phyloP scores from a whole-genome alignment of 495 filamentous ascomycete genomes.

The Elaphomyces granulatus region DNA sequence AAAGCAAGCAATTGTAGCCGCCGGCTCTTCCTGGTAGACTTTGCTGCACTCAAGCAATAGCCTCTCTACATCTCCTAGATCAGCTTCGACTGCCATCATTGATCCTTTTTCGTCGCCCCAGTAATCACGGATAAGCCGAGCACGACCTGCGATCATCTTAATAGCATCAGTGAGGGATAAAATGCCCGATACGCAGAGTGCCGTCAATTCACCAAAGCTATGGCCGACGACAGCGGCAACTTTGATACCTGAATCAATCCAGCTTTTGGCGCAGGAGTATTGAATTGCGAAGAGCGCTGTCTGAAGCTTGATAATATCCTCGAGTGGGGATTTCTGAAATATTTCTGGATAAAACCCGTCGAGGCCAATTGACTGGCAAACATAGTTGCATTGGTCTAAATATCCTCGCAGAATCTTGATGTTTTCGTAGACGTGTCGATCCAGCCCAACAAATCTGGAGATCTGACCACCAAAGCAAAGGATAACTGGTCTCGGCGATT shows the following conservation, averaged over 20 bases:
- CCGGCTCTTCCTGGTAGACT: neutral
- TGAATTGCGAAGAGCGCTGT: constrained; percentile 23
- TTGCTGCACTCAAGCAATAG: constrained; percentile 13
- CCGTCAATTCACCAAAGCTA: constrained; percentile 26
- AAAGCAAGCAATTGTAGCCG: constrained; percentile 31
- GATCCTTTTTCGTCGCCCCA: constrained; percentile 29
- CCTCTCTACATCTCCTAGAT: constrained; percentile 3
- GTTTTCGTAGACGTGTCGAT: constrained; percentile 21
- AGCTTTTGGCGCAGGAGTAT: constrained; percentile 23
- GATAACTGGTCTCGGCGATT: constrained; percentile 22
- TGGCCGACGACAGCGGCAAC: constrained; percentile 28
- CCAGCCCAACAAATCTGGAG: constrained; percentile 28
- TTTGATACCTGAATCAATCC: constrained; percentile 24
- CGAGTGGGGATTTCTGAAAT: constrained; percentile 24
- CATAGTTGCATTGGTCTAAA: constrained; percentile 23
- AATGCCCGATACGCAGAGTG: constrained; percentile 15
- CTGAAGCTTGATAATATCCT: constrained; percentile 32
- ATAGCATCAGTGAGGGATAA: constrained; percentile 18
- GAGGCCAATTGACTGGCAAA: constrained; percentile 14
- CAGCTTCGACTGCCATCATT: constrained; percentile 27
- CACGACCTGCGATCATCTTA: constrained; percentile 23
- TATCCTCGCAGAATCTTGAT: constrained; percentile 23
- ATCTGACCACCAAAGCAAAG: constrained; percentile 43
- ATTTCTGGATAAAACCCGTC: constrained; percentile 33
- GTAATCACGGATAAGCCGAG: constrained; percentile 19